These are phyloP conservation scores for Cystobasidium sp. DNA, from an alignment of 1,284 basidiomycete genomes.

Conservation along the genomic window DNA sequence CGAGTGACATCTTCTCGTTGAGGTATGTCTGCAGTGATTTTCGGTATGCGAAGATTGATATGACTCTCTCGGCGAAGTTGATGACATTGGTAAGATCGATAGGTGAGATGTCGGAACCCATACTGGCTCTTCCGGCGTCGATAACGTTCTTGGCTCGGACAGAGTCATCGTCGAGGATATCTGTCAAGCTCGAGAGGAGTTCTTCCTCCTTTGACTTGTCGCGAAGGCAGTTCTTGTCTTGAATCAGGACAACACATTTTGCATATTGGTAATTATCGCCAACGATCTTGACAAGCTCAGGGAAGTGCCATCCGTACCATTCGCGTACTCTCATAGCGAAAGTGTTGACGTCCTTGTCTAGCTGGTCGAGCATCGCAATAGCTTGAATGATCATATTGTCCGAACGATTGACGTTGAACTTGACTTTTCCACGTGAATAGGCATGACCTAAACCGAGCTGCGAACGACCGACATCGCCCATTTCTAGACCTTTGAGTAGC, in stretches of 20 bases:
- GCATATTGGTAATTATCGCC: constrained; percentile 96
- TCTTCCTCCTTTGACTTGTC: constrained; percentile 76
- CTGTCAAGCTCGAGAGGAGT: constrained; percentile 74
- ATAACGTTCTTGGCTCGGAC: constrained; percentile 90
- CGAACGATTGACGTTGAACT: constrained; percentile 99
- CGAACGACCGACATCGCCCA: constrained; percentile 86
- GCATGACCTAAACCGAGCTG: constrained; percentile 97
- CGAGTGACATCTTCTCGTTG: constrained; percentile 94
- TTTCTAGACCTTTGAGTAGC: constrained; percentile 81
- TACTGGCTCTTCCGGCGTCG: constrained; percentile 89
- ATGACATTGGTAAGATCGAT: constrained; percentile 97
- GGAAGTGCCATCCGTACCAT: constrained; percentile 99
- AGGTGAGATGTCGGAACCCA: constrained; percentile 91
- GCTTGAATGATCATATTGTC: constrained; percentile 99
- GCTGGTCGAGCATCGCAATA: constrained; percentile 95
- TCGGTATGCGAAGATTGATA: constrained; percentile 91
- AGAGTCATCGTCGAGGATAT: constrained; percentile 83
- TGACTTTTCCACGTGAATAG: constrained; percentile 96
- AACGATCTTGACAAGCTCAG: constrained; percentile 91
- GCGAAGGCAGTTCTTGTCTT: constrained; percentile 70
- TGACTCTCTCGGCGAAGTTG: constrained; percentile 88
- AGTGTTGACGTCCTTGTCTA: constrained; percentile 99
- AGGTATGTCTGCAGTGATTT: constrained; percentile 92
- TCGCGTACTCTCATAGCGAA: constrained; percentile 98
- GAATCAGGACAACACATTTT: constrained; percentile 82